Conservation (phyloP, 768 basidiomycete genomes). For the Pleurotus citrinopileatus region DNA sequence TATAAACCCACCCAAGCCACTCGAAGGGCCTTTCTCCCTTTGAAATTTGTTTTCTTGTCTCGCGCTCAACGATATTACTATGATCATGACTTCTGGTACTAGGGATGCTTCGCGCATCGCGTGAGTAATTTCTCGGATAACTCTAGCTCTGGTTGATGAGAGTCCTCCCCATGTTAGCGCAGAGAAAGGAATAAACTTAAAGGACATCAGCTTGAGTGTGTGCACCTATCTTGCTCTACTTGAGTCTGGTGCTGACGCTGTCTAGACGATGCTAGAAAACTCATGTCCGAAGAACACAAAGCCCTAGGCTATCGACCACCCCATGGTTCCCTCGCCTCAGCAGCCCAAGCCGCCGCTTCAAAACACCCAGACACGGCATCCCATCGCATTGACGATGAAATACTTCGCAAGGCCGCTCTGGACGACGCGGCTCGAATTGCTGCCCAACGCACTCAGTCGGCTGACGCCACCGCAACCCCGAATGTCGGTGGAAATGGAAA, state of each 20-base stretch:
- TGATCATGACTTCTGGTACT: not conserved
- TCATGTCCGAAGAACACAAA: constrained; percentile 9
- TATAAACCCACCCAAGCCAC: not conserved
- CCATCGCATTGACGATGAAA: constrained; percentile 1
- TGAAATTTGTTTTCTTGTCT: too few species aligned
- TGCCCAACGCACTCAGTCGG: not conserved
- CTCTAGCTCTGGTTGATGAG: not conserved
- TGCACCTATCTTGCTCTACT: not conserved
- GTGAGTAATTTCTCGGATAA: not conserved
- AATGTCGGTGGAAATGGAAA: not conserved
- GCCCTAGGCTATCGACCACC: constrained; percentile 4
- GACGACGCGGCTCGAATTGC: constrained; percentile 6
- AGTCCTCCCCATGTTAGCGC: not conserved
- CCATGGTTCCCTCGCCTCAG: constrained; percentile 3
- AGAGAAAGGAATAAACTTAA: constrained; percentile 3
- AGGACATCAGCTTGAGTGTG: constrained; percentile 3
- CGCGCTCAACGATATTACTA: not conserved
- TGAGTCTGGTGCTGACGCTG: not conserved
- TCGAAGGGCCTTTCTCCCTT: too few species aligned
- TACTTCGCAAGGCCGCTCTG: not conserved
- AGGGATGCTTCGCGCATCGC: constrained; percentile 1
- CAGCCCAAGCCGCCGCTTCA: constrained; percentile 2
- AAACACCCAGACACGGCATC: not conserved
- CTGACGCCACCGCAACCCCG: not conserved
- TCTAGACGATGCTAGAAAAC: constrained; percentile 1